Percentiles rank a stretch among this genome's conserved stretches.
phyloP scores from a whole-genome alignment of 768 basidiomycete species.

The Suillus subaureus region DNA sequence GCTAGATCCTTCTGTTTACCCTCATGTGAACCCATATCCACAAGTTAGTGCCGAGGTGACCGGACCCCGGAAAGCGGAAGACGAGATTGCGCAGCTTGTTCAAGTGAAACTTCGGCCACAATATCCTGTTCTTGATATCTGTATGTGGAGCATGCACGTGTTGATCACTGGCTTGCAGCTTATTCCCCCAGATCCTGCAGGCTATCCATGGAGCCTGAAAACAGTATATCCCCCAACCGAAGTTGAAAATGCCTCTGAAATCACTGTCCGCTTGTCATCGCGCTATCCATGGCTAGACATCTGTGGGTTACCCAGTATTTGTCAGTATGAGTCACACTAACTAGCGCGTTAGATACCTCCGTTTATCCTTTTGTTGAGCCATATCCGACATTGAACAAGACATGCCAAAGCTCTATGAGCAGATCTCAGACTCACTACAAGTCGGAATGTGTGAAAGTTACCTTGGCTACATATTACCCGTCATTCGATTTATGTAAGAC shows the following conservation, averaged over 20 bases:
- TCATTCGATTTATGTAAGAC: conserved; percentile 26
- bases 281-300: conserved; percentile 26
- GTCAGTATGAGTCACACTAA: background rate
- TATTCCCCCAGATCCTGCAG: conserved; percentile 17
- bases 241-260: conserved; percentile 1
- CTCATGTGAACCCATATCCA: conserved; percentile 22
- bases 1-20: conserved; percentile 27
- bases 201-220: conserved; percentile 32
- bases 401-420: background rate
- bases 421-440: conserved; percentile 7
- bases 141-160: conserved; percentile 26
- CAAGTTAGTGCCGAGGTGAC: conserved; percentile 9
- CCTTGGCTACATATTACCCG: conserved; percentile 20
- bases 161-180: conserved; percentile 1
- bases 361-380: conserved; percentile 22
- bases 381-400: conserved; percentile 13
- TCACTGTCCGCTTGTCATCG: conserved; percentile 9
- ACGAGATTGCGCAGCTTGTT: background rate
- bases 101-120: conserved; percentile 16
- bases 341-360: conserved; percentile 13
- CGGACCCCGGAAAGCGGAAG: conserved; percentile 8
- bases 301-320: conserved; percentile 21
- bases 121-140: conserved; percentile 36
- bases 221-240: conserved; percentile 24
- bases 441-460: background rate